A percentile compares a stretch with the other conserved stretches of the same genome.
Evolutionary conservation across 345 rosid species (phyloP).

Genomic region (Kandelia obovata): DNA sequence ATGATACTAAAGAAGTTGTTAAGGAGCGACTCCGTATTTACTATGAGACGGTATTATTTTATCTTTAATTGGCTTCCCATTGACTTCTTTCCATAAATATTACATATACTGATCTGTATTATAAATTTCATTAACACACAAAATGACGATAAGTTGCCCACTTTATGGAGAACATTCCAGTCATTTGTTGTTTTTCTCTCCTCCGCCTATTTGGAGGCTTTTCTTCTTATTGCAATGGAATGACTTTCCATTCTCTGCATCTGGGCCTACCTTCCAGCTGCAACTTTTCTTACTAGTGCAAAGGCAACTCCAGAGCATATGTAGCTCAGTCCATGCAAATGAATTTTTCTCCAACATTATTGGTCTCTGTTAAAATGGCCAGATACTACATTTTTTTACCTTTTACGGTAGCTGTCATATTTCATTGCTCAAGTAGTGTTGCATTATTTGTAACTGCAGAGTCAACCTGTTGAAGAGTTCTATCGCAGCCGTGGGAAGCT

Average conservation of each 20-base stretch:
- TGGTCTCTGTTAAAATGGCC: background rate
- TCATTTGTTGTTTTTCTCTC: no score
- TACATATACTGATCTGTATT: background rate
- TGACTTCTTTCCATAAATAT: background rate
- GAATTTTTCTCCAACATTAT: background rate
- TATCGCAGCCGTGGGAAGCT: conserved; percentile 70
- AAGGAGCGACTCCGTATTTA: conserved; percentile 80
- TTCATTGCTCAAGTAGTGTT: background rate
- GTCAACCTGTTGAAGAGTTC: conserved; percentile 88
- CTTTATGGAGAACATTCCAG: no score
- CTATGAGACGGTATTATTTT: conserved; percentile 52
- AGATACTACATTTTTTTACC: background rate
- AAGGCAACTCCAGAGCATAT: no score
- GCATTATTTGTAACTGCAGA: conserved; percentile 44
- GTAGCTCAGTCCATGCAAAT: no score
- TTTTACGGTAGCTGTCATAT: background rate
- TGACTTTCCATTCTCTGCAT: no score
- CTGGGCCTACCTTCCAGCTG: no score
- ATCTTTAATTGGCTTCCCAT: background rate
- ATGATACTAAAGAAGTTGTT: conserved; percentile 89
- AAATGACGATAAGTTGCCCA: no score
- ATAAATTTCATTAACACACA: background rate
- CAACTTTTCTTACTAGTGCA: no score
- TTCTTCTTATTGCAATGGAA: no score
- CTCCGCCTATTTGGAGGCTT: no score